Evolutionary conservation across 345 rosid genomes (phyloP), one percentile per base, ranked within the genome.

Genomic region (Hirschfeldia incana): DNA sequence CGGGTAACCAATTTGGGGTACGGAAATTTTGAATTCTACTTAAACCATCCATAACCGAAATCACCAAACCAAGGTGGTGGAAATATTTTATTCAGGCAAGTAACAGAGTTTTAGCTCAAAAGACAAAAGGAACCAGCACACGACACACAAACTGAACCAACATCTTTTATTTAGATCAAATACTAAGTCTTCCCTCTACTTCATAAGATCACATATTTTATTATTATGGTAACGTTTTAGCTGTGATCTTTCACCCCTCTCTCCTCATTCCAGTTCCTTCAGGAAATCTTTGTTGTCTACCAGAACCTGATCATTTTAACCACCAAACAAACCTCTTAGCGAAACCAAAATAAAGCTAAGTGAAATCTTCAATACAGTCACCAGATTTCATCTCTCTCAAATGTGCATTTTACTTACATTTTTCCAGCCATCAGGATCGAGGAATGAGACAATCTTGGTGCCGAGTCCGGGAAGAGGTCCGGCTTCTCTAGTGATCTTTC

Each of bases 391-490:
- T 46, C 55, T n/a, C 16, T 12, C 55, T 4, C 7, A 46, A 13
- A 46, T 46, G 7, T 13, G 55, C 55, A 13, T 2, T 2, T 13
- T n/a, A 49, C 57, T 4, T 37, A 92, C 97, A 3, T 96, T 91
- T 86, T 95, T 95, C 99, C 98, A 93, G 78, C 98, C 97, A 85
- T 94, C 98, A 13, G 96, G 98, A 75, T 92, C 98, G 17, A 91
- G 86, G 70, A 94, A 94, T 44, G 93, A 74, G 70, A 88, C 86
- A 64, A 93, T 93, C 85, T 91, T 95, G 82, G 98, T 93, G 84
- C 88, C 89, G 28, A 92, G 13, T 79, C 99, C 99, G 6, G 96
- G 97, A 83, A 92, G 64, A 33, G 98, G 94, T 75, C 98, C 98
- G 0, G 98, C 85, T 70, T 85, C 90, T 71, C 97, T 83, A 57